These are phyloP conservation scores for Irpex sp. DNA, from an alignment of 1,284 basidiomycete genomes.

Conservation along the genomic window DNA sequence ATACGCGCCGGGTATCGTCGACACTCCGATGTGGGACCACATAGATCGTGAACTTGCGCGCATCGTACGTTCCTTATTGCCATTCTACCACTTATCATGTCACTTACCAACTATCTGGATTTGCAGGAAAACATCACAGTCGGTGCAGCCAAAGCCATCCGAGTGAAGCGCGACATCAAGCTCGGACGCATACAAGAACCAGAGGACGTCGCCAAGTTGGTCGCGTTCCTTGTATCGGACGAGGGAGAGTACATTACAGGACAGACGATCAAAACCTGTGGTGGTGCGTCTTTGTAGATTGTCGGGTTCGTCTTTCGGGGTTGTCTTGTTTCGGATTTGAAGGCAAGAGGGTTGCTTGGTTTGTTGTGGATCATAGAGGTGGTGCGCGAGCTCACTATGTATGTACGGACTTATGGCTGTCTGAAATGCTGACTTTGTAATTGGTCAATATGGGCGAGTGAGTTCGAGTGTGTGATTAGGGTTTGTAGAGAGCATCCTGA, in stretches of 20 bases:
- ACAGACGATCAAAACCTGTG: conserved; percentile 31
- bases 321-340: too few species aligned
- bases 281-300: conserved; percentile 25
- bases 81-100: too few species aligned
- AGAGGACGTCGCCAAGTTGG: conserved; percentile 37
- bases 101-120: background rate
- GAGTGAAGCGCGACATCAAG: conserved; percentile 27
- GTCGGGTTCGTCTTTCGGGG: background rate
- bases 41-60: conserved; percentile 28
- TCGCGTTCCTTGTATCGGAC: conserved; percentile 37
- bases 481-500: too few species aligned
- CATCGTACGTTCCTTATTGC: conserved; percentile 18
- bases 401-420: too few species aligned
- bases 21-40: conserved; percentile 33
- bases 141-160: conserved; percentile 26
- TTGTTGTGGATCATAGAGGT: too few species aligned
- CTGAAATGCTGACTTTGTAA: too few species aligned
- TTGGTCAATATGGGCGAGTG: too few species aligned
- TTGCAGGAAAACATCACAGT: conserved; percentile 24
- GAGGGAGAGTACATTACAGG: conserved; percentile 38
- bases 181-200: conserved; percentile 30
- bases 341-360: too few species aligned
- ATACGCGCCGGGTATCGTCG: conserved; percentile 30
- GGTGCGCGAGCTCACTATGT: too few species aligned
- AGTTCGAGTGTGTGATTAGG: too few species aligned